A percentile compares a stretch with the other conserved stretches of the same genome.
Conservation (phyloP, 768 basidiomycete genomes). For the Phylloporus scabripes region DNA sequence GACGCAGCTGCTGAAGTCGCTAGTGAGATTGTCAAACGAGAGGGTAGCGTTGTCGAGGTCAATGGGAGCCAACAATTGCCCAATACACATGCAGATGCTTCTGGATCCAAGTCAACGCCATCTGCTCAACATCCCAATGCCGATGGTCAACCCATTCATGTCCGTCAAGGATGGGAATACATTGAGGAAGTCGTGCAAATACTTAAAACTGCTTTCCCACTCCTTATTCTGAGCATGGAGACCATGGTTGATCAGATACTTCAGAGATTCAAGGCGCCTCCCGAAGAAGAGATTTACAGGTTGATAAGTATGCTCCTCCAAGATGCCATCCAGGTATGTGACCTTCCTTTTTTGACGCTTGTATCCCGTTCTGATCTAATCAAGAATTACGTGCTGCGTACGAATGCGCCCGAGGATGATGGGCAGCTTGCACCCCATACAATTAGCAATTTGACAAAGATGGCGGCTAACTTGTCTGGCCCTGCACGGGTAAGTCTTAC, state of each 20-base stretch:
- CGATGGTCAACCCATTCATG: conserved; percentile 26
- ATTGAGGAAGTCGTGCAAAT: conserved; percentile 92
- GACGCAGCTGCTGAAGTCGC: conserved; percentile 25
- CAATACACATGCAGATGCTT: conserved; percentile 15
- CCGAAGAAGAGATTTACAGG: conserved; percentile 93
- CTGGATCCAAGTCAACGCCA: conserved; percentile 7
- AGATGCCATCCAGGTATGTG: conserved; percentile 75
- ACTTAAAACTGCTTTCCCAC: conserved; percentile 92
- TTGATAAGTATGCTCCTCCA: conserved; percentile 81
- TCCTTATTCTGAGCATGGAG: conserved; percentile 92
- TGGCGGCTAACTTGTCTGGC: conserved; percentile 54
- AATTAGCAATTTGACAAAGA: conserved; percentile 49
- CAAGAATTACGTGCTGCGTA: conserved; percentile 67
- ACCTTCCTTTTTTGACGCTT: neutral
- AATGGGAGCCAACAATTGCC: conserved; percentile 24
- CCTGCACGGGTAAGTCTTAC: conserved; percentile 48
- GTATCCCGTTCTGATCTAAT: neutral
- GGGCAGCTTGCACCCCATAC: conserved; percentile 54
- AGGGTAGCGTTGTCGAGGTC: conserved; percentile 14
- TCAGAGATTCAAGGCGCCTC: conserved; percentile 78
- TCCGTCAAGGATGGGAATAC: conserved; percentile 78
- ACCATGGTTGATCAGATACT: conserved; percentile 95
- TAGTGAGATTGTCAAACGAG: conserved; percentile 25
- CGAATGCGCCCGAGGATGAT: conserved; percentile 62
- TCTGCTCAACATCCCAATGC: conserved; percentile 12